Evolutionary conservation across 345 rosid genomes (phyloP), one percentile per base, ranked within the genome.

Genomic region (Citrus cavaleriei): DNA sequence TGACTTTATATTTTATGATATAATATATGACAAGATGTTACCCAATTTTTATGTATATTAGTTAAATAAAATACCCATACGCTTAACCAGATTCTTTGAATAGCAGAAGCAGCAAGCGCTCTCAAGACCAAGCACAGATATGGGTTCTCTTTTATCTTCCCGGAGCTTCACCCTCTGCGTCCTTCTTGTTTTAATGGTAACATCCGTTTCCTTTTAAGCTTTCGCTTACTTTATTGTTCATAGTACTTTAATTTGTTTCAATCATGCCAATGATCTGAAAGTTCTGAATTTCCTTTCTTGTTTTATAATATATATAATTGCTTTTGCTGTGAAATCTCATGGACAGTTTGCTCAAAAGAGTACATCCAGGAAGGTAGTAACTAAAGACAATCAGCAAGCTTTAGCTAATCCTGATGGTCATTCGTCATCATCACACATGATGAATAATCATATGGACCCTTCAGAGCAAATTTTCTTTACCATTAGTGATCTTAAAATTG

Each of bases 401-500:
- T 32, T 12, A 28, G 37, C 40, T 1, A 54, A 54, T 5, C 18
- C 22, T 1, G 58, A 59, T 22, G 62, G 6, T 22, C 40, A 16
- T 24, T 2, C 14, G 4, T 22, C 28, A 2, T 32, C 35, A 54
- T 58, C 79, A 9, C 83, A 65, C 35, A 35, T 78, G 80, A 73
- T 46, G 51, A 46, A 12, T 46, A 46, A 73, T 58, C 79, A 79
- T 49, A 54, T 80, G 68, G 90, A 90, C 51, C 91, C 91, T 68
- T 62, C 94, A 5, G 6, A 79, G 3, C 71, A 81, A 18, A 81
- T 91, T 75, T 92, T 83, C 83, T 92, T 92, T 88, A 85, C 77
- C 73, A 27, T 82, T 55, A 46, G 78, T 4, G 91, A 90, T 74
- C 87, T 94, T 19, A 83, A 75, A 62, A 30, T 76, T 28, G 92